Evolutionary conservation across 768 basidiomycete species (phyloP).

Genomic region (Amanita jacksonii): DNA sequence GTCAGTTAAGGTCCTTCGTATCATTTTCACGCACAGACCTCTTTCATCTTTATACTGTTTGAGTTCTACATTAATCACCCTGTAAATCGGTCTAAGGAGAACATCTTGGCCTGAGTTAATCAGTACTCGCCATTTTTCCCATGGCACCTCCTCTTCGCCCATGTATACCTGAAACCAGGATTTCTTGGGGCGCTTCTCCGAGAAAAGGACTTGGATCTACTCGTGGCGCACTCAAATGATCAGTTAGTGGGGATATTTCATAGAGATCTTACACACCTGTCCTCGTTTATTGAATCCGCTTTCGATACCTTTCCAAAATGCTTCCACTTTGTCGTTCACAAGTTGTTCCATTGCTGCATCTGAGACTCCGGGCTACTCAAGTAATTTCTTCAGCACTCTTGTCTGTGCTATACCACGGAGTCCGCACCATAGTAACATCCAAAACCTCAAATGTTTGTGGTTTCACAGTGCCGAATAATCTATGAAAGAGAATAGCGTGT

Average conservation of each 20-base stretch:
- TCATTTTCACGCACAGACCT: slow-evolving; percentile 27
- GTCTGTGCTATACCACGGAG: not conserved
- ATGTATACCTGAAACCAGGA: slow-evolving; percentile 66
- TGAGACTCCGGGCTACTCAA: slow-evolving; percentile 59
- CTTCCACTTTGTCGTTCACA: slow-evolving; percentile 66
- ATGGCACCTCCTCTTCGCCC: slow-evolving; percentile 75
- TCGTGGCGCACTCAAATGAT: not conserved
- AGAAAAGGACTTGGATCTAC: slow-evolving; percentile 66
- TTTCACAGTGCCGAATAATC: slow-evolving; percentile 72
- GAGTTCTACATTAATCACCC: slow-evolving; percentile 75
- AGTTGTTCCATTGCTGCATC: slow-evolving; percentile 65
- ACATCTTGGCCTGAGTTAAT: not conserved
- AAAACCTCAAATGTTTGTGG: slow-evolving; percentile 71
- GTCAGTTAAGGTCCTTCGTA: not conserved
- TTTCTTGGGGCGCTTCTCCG: slow-evolving; percentile 70
- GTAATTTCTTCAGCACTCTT: not conserved
- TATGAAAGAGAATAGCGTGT: slow-evolving; percentile 79
- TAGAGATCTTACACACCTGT: slow-evolving; percentile 36
- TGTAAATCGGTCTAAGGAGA: slow-evolving; percentile 17
- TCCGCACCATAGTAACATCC: slow-evolving; percentile 73
- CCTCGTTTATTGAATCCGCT: slow-evolving; percentile 52
- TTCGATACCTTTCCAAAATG: slow-evolving; percentile 74
- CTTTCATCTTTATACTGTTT: slow-evolving; percentile 58
- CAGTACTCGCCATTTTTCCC: slow-evolving; percentile 67
- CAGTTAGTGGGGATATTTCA: not conserved